These are phyloP conservation scores for Castanea crenata DNA, from an alignment of 306 rosid genomes.

Conservation along the genomic window DNA sequence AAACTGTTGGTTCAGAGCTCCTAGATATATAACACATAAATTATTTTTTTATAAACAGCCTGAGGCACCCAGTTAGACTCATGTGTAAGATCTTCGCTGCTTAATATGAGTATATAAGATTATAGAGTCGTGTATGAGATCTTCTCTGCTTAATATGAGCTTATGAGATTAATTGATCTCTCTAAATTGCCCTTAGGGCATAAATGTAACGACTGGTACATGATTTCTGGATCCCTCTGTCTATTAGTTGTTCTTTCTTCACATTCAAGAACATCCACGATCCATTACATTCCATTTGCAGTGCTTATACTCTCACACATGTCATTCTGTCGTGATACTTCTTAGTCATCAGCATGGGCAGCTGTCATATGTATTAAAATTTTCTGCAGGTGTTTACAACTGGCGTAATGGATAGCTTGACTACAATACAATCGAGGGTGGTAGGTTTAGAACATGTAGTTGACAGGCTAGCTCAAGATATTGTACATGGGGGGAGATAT, in stretches of 20 bases:
- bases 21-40: background rate
- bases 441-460: conserved; percentile 64
- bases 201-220: background rate
- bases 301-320: background rate
- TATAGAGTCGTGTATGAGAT: background rate
- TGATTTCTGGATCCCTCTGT: background rate
- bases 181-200: background rate
- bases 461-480: conserved; percentile 53
- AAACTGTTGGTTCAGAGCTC: background rate
- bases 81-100: background rate
- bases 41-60: background rate
- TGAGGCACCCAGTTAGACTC: background rate
- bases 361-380: background rate
- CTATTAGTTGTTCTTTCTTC: background rate
- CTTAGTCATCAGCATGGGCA: background rate
- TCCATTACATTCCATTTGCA: background rate
- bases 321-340: background rate
- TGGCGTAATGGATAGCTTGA: conserved; percentile 64
- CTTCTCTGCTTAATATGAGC: background rate
- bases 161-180: background rate
- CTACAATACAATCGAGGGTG: conserved; percentile 69
- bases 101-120: background rate
- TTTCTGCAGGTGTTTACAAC: conserved; percentile 60
- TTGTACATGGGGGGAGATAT: conserved; percentile 42
- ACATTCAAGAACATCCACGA: background rate